Percentiles rank a stretch among this genome's conserved stretches.
Evolutionary conservation across 2,329 filamentous ascomycete species (phyloP).

Genomic region (Raffaelea ambrosiae): DNA sequence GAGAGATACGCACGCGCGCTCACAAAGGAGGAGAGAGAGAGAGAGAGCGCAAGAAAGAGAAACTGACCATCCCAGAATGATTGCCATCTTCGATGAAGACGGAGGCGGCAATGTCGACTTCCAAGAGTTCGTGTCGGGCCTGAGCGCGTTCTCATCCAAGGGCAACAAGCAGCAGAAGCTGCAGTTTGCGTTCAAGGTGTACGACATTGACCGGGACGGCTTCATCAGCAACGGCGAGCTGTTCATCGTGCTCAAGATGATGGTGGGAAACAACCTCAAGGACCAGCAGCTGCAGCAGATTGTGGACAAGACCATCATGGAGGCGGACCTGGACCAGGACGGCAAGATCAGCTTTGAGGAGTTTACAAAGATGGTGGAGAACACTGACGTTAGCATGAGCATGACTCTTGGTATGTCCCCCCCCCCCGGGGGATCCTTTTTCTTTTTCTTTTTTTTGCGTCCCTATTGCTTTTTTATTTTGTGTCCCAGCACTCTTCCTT

Average conservation of each 20-base stretch:
- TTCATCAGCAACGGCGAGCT: constrained; percentile 98
- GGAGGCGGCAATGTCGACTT: constrained; percentile 97
- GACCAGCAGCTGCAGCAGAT: constrained; percentile 99
- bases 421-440: no score
- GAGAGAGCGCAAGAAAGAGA: background rate
- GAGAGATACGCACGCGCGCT: background rate
- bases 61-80: constrained; percentile 58
- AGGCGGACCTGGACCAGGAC: constrained; percentile 90
- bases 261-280: constrained; percentile 98
- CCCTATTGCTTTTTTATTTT: background rate
- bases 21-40: background rate
- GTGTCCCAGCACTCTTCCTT: no score
- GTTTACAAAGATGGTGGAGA: constrained; percentile 98
- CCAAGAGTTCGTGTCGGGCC: constrained; percentile 92
- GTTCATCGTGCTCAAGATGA: constrained; percentile 99
- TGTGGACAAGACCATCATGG: constrained; percentile 99
- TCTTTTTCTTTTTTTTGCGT: background rate
- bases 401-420: constrained; percentile 58
- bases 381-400: constrained; percentile 70
- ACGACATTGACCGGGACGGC: constrained; percentile 97
- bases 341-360: constrained; percentile 99
- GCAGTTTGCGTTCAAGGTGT: constrained; percentile 96
- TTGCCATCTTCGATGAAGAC: constrained; percentile 98
- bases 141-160: constrained; percentile 93
- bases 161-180: constrained; percentile 99